Percentiles rank a stretch among this genome's conserved stretches.
phyloP scores from a whole-genome alignment of 345 rosid species.

The Camelina neglecta region DNA sequence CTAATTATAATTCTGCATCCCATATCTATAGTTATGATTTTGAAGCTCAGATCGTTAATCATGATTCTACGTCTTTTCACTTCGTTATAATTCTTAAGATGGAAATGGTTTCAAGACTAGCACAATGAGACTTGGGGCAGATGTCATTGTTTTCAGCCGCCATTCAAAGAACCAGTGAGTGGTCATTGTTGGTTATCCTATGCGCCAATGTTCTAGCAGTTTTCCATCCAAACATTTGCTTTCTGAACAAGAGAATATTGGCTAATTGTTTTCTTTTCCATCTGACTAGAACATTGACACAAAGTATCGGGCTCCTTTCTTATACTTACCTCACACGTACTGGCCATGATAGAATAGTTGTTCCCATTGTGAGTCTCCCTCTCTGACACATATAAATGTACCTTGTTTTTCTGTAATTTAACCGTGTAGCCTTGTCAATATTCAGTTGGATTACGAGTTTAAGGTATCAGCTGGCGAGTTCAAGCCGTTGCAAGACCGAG shows the following conservation, averaged over 20 bases:
- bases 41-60: slow-evolving; percentile 21
- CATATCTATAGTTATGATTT: slow-evolving; percentile 16
- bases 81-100: slow-evolving; percentile 62
- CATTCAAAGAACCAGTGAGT: slow-evolving; percentile 64
- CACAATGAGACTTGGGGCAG: slow-evolving; percentile 97
- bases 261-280: slow-evolving; percentile 28
- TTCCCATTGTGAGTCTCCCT: slow-evolving; percentile 80
- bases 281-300: slow-evolving; percentile 62
- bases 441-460: slow-evolving; percentile 82
- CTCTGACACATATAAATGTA: slow-evolving; percentile 11
- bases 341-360: slow-evolving; percentile 86
- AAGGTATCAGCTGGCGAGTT: slow-evolving; percentile 49
- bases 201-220: slow-evolving; percentile 13
- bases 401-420: slow-evolving; percentile 20
- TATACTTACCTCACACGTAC: slow-evolving; percentile 78
- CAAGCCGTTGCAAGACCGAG: slow-evolving; percentile 56
- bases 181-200: slow-evolving; percentile 18
- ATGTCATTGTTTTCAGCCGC: slow-evolving; percentile 90
- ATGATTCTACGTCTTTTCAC: slow-evolving; percentile 24
- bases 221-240: slow-evolving; percentile 6
- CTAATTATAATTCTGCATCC: slow-evolving; percentile 12
- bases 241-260: slow-evolving; percentile 11
- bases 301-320: slow-evolving; percentile 89
- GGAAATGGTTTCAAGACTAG: slow-evolving; percentile 99
- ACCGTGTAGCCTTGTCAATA: slow-evolving; percentile 16